A percentile compares a stretch with the other conserved stretches of the same genome.
Evolutionary conservation across 179 eudicot genomes (phyloP).

Genomic region (Patellifolia procumbens): DNA sequence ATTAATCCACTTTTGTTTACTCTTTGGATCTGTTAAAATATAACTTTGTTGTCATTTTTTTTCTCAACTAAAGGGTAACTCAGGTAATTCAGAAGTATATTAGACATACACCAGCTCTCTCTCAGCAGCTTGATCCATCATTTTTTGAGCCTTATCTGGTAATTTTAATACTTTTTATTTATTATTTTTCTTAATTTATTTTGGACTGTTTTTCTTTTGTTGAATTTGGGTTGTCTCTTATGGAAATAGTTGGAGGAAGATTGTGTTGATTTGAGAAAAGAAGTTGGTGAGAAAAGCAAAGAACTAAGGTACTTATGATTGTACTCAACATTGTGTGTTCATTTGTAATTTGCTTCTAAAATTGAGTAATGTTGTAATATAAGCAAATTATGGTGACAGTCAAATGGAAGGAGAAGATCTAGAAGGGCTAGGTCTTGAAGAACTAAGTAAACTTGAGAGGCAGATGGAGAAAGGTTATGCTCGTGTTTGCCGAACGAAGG

Average conservation of each 20-base stretch:
- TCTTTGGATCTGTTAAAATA: neutral
- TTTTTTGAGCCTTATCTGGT: slow-evolving; percentile 19
- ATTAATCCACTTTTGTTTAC: too few species aligned
- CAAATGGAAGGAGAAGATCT: slow-evolving; percentile 57
- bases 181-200: too few species aligned
- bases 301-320: slow-evolving; percentile 22
- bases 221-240: neutral
- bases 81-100: slow-evolving; percentile 31
- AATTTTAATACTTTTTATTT: neutral
- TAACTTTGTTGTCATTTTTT: neutral
- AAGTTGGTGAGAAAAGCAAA: slow-evolving; percentile 16
- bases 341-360: neutral
- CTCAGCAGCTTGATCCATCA: slow-evolving; percentile 14
- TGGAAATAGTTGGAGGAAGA: slow-evolving; percentile 17
- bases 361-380: neutral
- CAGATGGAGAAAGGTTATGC: slow-evolving; percentile 38
- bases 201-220: neutral
- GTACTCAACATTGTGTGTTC: neutral
- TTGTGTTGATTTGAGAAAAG: slow-evolving; percentile 13
- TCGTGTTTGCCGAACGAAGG: slow-evolving; percentile 57
- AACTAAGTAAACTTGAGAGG: slow-evolving; percentile 54
- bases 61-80: slow-evolving; percentile 20
- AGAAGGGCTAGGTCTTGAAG: slow-evolving; percentile 46
- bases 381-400: slow-evolving; percentile 26
- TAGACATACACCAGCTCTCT: slow-evolving; percentile 17